These are phyloP conservation scores for Dactylella cylindrospora DNA, from an alignment of 2,329 filamentous ascomycete genomes.

Conservation along the genomic window DNA sequence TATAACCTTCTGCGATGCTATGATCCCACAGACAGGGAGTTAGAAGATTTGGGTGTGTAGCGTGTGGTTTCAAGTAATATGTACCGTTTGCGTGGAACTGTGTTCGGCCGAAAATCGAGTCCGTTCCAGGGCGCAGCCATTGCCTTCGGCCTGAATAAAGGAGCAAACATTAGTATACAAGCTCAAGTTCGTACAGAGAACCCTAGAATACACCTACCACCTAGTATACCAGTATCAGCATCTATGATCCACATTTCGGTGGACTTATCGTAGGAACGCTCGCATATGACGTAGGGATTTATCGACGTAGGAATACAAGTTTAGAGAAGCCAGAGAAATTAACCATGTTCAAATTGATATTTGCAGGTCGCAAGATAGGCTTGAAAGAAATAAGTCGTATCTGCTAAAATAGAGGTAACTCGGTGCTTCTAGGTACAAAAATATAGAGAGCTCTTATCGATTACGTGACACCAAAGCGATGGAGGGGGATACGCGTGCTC, in stretches of 20 bases:
- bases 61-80: background rate
- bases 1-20: constrained; percentile 69
- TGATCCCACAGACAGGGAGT: constrained; percentile 16
- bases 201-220: constrained; percentile 6
- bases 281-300: no score
- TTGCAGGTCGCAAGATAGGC: no score
- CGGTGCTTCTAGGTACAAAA: no score
- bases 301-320: no score
- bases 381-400: no score
- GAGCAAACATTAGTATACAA: constrained; percentile 40
- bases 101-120: constrained; percentile 81
- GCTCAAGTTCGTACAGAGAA: background rate
- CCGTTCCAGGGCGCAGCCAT: constrained; percentile 83
- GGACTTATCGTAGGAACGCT: no score
- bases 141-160: constrained; percentile 63
- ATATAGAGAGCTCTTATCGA: no score
- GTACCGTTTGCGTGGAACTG: constrained; percentile 49
- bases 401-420: no score
- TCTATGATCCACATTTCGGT: constrained; percentile 39
- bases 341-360: no score
- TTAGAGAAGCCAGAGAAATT: no score
- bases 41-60: constrained; percentile 11
- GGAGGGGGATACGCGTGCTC: no score
- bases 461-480: no score
- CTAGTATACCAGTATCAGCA: constrained; percentile 27